Evolutionary conservation across 192 early-diverging fungal genomes (phyloP).

Genomic region (Dispira parvispora): DNA sequence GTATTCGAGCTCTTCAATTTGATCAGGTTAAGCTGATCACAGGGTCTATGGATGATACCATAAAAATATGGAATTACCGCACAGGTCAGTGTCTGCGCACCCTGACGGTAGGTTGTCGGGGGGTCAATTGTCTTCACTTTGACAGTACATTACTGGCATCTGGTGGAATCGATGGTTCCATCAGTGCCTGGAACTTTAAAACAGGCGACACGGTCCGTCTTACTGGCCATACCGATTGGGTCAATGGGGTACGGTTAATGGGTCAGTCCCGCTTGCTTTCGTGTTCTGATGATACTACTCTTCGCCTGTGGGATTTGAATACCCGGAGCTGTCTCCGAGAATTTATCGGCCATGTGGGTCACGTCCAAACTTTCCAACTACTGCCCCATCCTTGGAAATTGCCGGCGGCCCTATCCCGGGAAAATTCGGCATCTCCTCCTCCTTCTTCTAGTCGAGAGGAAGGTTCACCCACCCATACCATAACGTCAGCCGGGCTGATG

Average conservation of each 20-base stretch:
- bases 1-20: conserved; percentile 80
- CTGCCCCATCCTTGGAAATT: not conserved
- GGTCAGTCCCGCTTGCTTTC: conserved; percentile 51
- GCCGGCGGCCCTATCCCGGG: not conserved
- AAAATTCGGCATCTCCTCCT: not conserved
- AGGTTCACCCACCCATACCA: not conserved
- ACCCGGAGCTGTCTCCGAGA: conserved; percentile 47
- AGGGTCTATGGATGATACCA: conserved; percentile 79
- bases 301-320: conserved; percentile 70
- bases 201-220: conserved; percentile 38
- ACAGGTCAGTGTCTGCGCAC: conserved; percentile 76
- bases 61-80: conserved; percentile 86
- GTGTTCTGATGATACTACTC: conserved; percentile 76
- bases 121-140: conserved; percentile 75
- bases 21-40: conserved; percentile 88
- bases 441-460: not conserved
- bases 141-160: conserved; percentile 57
- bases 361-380: conserved; percentile 43
- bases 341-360: conserved; percentile 55
- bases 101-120: conserved; percentile 26
- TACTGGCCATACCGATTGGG: conserved; percentile 75
- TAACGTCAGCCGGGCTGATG: not conserved
- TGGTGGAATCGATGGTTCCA: conserved; percentile 68
- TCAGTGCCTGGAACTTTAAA: conserved; percentile 74
- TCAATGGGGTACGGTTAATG: conserved; percentile 75